Evolutionary conservation across 495 filamentous ascomycete species (phyloP).

Genomic region (Trichoderma reesei): DNA sequence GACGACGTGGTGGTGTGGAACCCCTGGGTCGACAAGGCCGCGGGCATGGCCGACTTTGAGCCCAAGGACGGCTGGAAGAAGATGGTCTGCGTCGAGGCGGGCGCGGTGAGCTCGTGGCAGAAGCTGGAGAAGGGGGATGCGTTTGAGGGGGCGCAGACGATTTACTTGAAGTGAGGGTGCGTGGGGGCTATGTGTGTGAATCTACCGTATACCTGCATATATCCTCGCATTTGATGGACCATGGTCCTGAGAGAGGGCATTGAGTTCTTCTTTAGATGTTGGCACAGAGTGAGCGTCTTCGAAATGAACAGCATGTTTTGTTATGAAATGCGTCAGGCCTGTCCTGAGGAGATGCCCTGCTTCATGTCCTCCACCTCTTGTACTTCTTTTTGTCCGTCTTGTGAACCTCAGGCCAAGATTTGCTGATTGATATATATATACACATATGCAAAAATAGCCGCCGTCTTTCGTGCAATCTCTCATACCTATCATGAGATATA

Average conservation of each 20-base stretch:
- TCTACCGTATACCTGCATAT: neutral
- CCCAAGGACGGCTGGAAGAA: conserved; percentile 81
- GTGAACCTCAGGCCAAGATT: neutral
- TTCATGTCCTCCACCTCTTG: neutral
- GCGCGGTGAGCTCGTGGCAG: conserved; percentile 71
- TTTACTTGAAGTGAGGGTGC: conserved; percentile 26
- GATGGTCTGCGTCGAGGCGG: conserved; percentile 92
- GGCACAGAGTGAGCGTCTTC: no score
- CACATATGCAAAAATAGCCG: no score
- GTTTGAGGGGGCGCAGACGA: conserved; percentile 82
- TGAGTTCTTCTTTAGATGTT: no score
- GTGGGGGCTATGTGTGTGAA: neutral
- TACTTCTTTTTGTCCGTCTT: neutral
- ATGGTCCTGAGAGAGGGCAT: no score
- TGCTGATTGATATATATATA: no score
- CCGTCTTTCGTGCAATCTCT: no score
- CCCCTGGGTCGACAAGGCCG: conserved; percentile 80
- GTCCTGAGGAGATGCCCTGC: neutral
- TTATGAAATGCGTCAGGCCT: neutral
- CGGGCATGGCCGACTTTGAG: conserved; percentile 74
- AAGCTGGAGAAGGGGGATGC: conserved; percentile 76
- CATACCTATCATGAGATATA: no score
- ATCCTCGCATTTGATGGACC: neutral
- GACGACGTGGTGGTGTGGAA: conserved; percentile 94
- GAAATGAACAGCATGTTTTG: neutral